Evolutionary conservation across 306 rosid species (phyloP).

Genomic region (Aeschynomene evenia): DNA sequence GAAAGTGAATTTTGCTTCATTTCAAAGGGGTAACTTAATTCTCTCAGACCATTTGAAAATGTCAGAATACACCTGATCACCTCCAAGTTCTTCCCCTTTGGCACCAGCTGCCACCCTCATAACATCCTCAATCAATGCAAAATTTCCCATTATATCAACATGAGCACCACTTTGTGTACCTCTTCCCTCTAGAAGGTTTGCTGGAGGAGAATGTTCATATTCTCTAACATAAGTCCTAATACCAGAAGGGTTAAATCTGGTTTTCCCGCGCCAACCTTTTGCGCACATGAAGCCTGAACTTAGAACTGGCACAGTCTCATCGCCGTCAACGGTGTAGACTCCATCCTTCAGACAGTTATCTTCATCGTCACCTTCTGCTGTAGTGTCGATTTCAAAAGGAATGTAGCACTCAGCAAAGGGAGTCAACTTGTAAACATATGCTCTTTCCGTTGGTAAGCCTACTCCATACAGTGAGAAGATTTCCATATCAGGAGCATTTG

Average conservation of each 20-base stretch:
- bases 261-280: slow-evolving; percentile 81
- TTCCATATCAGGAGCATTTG: slow-evolving; percentile 89
- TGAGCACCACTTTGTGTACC: slow-evolving; percentile 90
- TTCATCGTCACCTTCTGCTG: slow-evolving; percentile 52
- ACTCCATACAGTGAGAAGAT: slow-evolving; percentile 82
- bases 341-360: slow-evolving; percentile 66
- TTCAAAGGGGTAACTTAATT: slow-evolving; percentile 54
- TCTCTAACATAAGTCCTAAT: slow-evolving; percentile 56
- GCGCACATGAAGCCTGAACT: slow-evolving; percentile 92
- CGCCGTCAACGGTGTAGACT: slow-evolving; percentile 74
- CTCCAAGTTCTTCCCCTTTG: slow-evolving; percentile 69
- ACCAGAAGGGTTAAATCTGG: slow-evolving; percentile 77
- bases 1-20: not conserved
- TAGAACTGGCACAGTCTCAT: slow-evolving; percentile 82
- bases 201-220: slow-evolving; percentile 78
- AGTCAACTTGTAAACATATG: slow-evolving; percentile 69
- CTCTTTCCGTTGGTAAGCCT: slow-evolving; percentile 83
- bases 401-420: slow-evolving; percentile 67
- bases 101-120: slow-evolving; percentile 81
- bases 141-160: slow-evolving; percentile 91
- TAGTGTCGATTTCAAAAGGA: slow-evolving; percentile 71
- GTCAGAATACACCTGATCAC: slow-evolving; percentile 67
- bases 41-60: slow-evolving; percentile 80
- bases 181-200: slow-evolving; percentile 72
- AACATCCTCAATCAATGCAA: slow-evolving; percentile 76